These are phyloP conservation scores for Pinus taeda DNA, from an alignment of 75 land plant genomes.

Conservation along the genomic window DNA sequence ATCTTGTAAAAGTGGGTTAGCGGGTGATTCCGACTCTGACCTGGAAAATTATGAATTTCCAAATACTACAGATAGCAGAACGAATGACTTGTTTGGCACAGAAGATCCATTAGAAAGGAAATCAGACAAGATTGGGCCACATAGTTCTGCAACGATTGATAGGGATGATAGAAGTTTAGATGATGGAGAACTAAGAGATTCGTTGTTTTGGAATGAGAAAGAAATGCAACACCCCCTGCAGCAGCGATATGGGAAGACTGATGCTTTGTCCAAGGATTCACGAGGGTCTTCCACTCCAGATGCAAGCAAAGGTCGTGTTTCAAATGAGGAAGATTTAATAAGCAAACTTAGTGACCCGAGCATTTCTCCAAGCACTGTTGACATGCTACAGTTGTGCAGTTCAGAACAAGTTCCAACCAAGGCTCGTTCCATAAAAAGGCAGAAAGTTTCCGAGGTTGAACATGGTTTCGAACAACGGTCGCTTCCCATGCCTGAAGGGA, in stretches of 20 bases:
- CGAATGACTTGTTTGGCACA: conserved; percentile 4
- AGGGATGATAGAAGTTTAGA: conserved; percentile 19
- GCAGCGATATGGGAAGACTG: not conserved
- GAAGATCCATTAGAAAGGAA: not conserved
- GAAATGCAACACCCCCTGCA: conserved; percentile 9
- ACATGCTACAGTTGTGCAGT: conserved; percentile 20
- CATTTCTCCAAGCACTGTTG: conserved; percentile 5
- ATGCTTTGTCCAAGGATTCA: conserved; percentile 5
- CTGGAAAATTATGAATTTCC: conserved; percentile 16
- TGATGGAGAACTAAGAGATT: conserved; percentile 18
- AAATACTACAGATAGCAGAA: conserved; percentile 17
- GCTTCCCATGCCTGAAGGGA: conserved; percentile 9
- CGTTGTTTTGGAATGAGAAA: conserved; percentile 1
- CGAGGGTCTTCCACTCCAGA: conserved; percentile 1
- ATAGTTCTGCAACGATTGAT: conserved; percentile 10
- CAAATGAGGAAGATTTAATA: not conserved
- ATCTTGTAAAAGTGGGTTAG: conserved; percentile 20
- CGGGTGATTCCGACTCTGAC: conserved; percentile 17
- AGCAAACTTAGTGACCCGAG: not conserved
- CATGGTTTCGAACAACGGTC: not conserved
- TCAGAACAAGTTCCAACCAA: conserved; percentile 54
- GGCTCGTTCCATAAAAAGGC: conserved; percentile 42
- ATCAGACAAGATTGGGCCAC: not conserved
- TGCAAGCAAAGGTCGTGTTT: not conserved
- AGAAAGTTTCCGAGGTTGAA: conserved; percentile 18